Conservation (phyloP, 371 early-diverging fungal species). For the Dentiscutata heterogama region DNA sequence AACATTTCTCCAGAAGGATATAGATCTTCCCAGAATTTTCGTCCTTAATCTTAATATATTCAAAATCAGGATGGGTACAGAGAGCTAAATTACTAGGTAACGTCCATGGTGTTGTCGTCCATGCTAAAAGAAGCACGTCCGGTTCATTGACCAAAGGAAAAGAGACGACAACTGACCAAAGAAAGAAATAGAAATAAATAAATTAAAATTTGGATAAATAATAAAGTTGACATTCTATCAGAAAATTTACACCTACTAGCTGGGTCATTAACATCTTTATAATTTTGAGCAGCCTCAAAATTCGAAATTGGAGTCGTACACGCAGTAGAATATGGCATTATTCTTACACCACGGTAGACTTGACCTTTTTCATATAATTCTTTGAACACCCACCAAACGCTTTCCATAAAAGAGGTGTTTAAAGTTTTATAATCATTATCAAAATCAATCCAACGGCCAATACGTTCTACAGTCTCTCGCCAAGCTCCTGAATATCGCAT, state of each 20-base stretch:
- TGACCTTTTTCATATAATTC: conserved; percentile 96
- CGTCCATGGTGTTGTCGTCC: conserved; percentile 99
- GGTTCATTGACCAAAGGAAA: conserved; percentile 94
- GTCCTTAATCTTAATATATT: conserved; percentile 96
- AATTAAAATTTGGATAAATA: conserved; percentile 9
- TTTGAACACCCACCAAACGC: conserved; percentile 99
- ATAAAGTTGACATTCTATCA: neutral
- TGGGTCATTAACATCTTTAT: conserved; percentile 99
- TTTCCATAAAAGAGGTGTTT: conserved; percentile 97
- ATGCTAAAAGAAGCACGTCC: conserved; percentile 88
- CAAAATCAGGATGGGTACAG: conserved; percentile 94
- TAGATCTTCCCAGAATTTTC: conserved; percentile 83
- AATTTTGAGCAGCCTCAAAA: conserved; percentile 99
- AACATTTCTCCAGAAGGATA: conserved; percentile 88
- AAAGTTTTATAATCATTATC: conserved; percentile 99
- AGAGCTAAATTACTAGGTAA: conserved; percentile 98
- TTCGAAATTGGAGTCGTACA: conserved; percentile 98
- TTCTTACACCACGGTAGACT: conserved; percentile 97
- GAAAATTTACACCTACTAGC: conserved; percentile 65
- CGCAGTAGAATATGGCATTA: conserved; percentile 99
- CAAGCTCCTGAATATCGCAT: conserved; percentile 98
- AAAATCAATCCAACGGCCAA: conserved; percentile 99
- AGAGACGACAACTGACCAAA: conserved; percentile 82
- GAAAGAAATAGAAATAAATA: neutral
- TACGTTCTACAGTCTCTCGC: conserved; percentile 96